phyloP scores from a whole-genome alignment of 257 asterid species.

The Agastache rugosa region DNA sequence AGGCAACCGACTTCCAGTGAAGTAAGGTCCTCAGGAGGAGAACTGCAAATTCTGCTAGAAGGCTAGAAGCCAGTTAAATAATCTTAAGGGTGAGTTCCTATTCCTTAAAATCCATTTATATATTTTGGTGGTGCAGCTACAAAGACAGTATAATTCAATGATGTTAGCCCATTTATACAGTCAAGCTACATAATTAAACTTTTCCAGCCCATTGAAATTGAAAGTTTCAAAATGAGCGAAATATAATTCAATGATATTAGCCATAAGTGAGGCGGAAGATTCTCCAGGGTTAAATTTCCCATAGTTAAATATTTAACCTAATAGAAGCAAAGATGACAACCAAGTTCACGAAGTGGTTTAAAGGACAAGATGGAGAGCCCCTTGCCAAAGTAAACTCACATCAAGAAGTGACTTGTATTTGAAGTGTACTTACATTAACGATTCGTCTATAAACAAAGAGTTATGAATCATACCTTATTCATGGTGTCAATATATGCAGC shows the following conservation, averaged over 20 bases:
- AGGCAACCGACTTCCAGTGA: no score
- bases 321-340: conserved; percentile 28
- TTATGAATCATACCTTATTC: conserved; percentile 74
- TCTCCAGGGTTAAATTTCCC: conserved; percentile 3
- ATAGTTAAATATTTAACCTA: conserved; percentile 9
- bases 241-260: conserved; percentile 3
- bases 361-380: background rate
- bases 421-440: conserved; percentile 30
- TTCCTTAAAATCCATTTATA: conserved; percentile 2
- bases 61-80: conserved; percentile 7
- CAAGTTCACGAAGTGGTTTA: conserved; percentile 27
- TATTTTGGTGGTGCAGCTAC: conserved; percentile 15
- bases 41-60: no score
- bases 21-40: no score
- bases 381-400: conserved; percentile 20
- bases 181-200: conserved; percentile 20
- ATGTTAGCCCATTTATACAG: no score
- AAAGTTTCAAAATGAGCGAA: conserved; percentile 14
- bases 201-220: conserved; percentile 18
- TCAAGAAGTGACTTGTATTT: conserved; percentile 7
- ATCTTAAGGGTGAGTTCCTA: conserved; percentile 24
- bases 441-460: conserved; percentile 30
- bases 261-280: conserved; percentile 4
- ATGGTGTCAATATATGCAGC: conserved; percentile 97
- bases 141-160: conserved; percentile 22